phyloP scores from a whole-genome alignment of 129 eudicot species.

The Centrapalus pauciflorus region DNA sequence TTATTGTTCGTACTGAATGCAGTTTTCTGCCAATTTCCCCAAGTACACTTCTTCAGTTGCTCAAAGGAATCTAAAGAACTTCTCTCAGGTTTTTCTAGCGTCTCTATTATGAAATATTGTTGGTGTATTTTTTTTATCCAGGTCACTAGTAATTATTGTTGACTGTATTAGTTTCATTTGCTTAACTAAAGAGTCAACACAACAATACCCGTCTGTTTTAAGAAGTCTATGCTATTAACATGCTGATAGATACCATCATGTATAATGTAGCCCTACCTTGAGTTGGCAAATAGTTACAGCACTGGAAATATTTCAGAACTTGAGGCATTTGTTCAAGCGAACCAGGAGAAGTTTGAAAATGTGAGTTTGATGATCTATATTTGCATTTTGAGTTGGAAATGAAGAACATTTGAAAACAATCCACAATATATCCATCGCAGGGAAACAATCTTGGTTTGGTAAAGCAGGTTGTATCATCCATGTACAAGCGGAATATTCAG shows the following conservation, averaged over 20 bases:
- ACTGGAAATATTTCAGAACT: conserved; percentile 79
- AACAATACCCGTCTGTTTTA: not conserved
- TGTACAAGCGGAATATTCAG: conserved; percentile 89
- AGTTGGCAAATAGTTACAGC: conserved; percentile 59
- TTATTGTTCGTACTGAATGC: conserved; percentile 25
- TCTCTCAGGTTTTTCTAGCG: conserved; percentile 52
- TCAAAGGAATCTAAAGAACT: conserved; percentile 83
- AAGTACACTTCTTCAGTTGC: conserved; percentile 92
- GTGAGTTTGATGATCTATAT: conserved; percentile 45
- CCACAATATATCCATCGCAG: conserved; percentile 29
- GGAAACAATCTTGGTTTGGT: conserved; percentile 90
- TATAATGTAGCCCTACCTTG: conserved; percentile 65
- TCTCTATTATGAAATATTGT: not conserved
- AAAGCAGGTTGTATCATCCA: conserved; percentile 82
- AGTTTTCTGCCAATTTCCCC: conserved; percentile 75
- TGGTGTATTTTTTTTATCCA: not conserved
- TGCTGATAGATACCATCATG: not conserved
- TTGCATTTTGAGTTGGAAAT: not conserved
- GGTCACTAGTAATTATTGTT: conserved; percentile 2
- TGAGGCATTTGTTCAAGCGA: conserved; percentile 45
- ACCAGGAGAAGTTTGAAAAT: conserved; percentile 69
- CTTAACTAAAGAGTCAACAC: not conserved
- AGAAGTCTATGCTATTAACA: not conserved
- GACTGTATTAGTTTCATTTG: not conserved
- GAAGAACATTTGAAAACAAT: not conserved